These are phyloP conservation scores for Porphyrellus sp. DNA, from an alignment of 1,284 basidiomycete species.

Conservation along the genomic window DNA sequence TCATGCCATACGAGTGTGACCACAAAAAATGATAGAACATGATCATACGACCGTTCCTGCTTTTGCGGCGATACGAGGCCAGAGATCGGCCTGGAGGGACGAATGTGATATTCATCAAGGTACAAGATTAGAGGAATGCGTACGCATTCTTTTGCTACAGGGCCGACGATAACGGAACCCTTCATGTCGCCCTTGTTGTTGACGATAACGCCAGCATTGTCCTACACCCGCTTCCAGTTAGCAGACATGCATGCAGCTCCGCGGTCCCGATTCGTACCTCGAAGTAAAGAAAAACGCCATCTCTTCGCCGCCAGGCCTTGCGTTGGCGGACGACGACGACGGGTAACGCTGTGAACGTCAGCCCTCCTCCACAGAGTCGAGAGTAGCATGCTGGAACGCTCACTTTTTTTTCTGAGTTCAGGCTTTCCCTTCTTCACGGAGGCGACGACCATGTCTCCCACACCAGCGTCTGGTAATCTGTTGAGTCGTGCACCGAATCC, in stretches of 20 bases:
- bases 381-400: conserved; percentile 29
- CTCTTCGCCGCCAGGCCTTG: conserved; percentile 96
- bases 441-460: conserved; percentile 98
- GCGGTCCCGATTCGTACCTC: conserved; percentile 48
- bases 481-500: conserved; percentile 96
- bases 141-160: conserved; percentile 95
- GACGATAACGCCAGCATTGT: conserved; percentile 95
- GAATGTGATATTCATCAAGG: background rate
- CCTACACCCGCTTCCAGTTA: conserved; percentile 42
- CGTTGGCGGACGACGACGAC: conserved; percentile 96
- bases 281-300: conserved; percentile 99
- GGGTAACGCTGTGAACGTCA: too few relatives aligned
- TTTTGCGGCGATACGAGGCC: conserved; percentile 99
- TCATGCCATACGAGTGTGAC: conserved; percentile 19
- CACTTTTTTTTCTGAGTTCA: conserved; percentile 99
- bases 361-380: background rate
- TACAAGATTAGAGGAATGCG: conserved; percentile 32
- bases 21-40: conserved; percentile 11
- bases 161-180: conserved; percentile 97
- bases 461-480: conserved; percentile 96
- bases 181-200: conserved; percentile 99
- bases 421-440: conserved; percentile 99
- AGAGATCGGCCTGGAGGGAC: conserved; percentile 80
- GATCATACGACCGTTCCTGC: conserved; percentile 93
- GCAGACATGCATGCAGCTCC: background rate